phyloP scores from a whole-genome alignment of 345 rosid genomes.

The Toxicodendron radicans region DNA sequence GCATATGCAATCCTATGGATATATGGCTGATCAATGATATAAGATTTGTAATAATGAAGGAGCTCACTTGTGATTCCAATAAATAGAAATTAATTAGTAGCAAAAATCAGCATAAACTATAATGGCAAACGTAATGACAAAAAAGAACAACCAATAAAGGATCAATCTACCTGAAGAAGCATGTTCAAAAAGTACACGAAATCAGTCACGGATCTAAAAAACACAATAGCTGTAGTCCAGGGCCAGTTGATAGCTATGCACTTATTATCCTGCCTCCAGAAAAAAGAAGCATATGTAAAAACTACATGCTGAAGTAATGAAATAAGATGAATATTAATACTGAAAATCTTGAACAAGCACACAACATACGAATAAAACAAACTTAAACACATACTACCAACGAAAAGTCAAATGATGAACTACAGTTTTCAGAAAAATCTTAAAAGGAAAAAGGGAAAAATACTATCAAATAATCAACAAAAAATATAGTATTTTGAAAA shows the following conservation, averaged over 20 bases:
- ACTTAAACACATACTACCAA: too few species aligned
- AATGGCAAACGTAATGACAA: not conserved
- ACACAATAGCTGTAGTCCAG: slow-evolving; percentile 44
- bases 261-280: slow-evolving; percentile 43
- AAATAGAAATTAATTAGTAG: not conserved
- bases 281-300: not conserved
- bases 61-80: not conserved
- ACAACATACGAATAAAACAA: too few species aligned
- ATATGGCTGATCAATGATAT: not conserved
- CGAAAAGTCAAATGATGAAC: too few species aligned
- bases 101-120: not conserved
- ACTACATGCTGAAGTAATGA: too few species aligned
- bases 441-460: too few species aligned
- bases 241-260: slow-evolving; percentile 57
- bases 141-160: slow-evolving; percentile 6
- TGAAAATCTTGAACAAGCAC: too few species aligned
- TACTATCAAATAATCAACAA: too few species aligned
- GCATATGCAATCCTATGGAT: not conserved
- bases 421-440: too few species aligned
- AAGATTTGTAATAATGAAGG: not conserved
- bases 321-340: too few species aligned
- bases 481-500: too few species aligned
- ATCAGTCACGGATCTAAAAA: slow-evolving; percentile 63
- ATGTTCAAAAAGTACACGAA: slow-evolving; percentile 63
- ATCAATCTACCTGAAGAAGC: slow-evolving; percentile 67